Evolutionary conservation across 202 grass and related monocot genomes (phyloP), one percentile per base, ranked within the genome.

Genomic region (Digitaria exilis): DNA sequence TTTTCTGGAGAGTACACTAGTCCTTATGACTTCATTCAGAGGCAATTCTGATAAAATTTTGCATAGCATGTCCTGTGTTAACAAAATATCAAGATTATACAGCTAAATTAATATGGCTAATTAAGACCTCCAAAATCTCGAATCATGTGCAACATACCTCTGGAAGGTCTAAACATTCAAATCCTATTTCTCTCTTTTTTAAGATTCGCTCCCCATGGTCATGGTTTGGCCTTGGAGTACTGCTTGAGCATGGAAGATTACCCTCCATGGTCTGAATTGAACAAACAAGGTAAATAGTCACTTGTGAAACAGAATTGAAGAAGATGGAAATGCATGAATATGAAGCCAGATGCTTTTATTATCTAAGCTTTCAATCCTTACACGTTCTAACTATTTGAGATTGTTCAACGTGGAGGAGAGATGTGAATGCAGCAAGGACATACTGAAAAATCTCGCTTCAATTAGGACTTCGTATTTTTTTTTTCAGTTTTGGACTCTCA

Each of bases 221-320:
- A 82, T 78, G 67, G 55, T 75, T 70, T 18, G 39, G 63, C 10
- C 25, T 73, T 83, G 2, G 2, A 24, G n/a, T n/a, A 24, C n/a
- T 57, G n/a, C 54, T 57, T 24, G 54, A 11, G 54, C 54, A 57
- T 57, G n/a, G n/a, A 57, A 57, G 21, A 57, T 57, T 57, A 24
- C 24, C 54, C n/a, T 57, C 54, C 54, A 57, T 57, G 54, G 22
- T 9, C n/a, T 57, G 54, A 57, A 56, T 9, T 57, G 54, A 57
- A 56, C 21, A 56, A 56, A 56, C 21, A 24, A 24, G 54, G 54
- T 57, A 57, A 57, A 57, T 10, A 24, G n/a, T 57, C 54, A 24
- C 54, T 57, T 9, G 54, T 24, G n/a, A 57, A 57, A n/a, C 54
- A 57, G 54, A 25, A 57, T 10, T 25, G n/a, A 57, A 57, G 49